phyloP scores from a whole-genome alignment of 495 filamentous ascomycete genomes.

The Symbiotaphrina buchneri region DNA sequence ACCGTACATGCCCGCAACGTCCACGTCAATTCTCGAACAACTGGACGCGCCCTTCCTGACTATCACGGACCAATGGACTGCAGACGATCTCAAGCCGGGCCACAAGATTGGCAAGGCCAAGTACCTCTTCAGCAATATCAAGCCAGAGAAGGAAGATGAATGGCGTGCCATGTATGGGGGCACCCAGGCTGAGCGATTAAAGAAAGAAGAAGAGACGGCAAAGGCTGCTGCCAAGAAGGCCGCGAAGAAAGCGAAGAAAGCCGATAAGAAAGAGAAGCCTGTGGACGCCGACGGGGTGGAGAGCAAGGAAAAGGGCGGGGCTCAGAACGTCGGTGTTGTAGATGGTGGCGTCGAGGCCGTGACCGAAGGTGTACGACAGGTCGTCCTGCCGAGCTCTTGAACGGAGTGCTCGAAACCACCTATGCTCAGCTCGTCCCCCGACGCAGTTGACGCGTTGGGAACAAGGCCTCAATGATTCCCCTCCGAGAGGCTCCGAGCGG shows the following conservation, averaged over 20 bases:
- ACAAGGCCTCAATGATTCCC: too few relatives aligned
- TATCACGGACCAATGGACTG: slow-evolving; percentile 54
- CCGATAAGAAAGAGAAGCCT: slow-evolving; percentile 32
- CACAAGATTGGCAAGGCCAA: slow-evolving; percentile 66
- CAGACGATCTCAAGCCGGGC: slow-evolving; percentile 35
- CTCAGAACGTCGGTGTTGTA: slow-evolving; percentile 5
- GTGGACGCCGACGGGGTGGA: slow-evolving; percentile 24
- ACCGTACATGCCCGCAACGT: slow-evolving; percentile 74
- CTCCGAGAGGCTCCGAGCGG: too few relatives aligned
- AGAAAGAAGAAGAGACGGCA: slow-evolving; percentile 45
- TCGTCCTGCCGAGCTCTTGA: slow-evolving; percentile 13
- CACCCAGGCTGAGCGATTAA: slow-evolving; percentile 33
- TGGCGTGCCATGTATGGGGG: slow-evolving; percentile 73
- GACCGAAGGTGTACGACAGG: slow-evolving; percentile 17
- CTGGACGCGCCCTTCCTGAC: slow-evolving; percentile 35
- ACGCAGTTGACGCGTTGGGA: too few relatives aligned
- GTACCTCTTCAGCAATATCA: slow-evolving; percentile 69
- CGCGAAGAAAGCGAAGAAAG: slow-evolving; percentile 30
- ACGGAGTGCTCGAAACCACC: too few relatives aligned
- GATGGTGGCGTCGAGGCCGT: slow-evolving; percentile 16
- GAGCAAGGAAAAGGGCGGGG: slow-evolving; percentile 12
- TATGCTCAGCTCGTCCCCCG: too few relatives aligned
- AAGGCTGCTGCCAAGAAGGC: slow-evolving; percentile 29
- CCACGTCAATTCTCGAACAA: slow-evolving; percentile 49
- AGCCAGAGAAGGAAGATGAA: slow-evolving; percentile 56